phyloP scores from a whole-genome alignment of 164 flowering plant species.

The Vitis labrusca region DNA sequence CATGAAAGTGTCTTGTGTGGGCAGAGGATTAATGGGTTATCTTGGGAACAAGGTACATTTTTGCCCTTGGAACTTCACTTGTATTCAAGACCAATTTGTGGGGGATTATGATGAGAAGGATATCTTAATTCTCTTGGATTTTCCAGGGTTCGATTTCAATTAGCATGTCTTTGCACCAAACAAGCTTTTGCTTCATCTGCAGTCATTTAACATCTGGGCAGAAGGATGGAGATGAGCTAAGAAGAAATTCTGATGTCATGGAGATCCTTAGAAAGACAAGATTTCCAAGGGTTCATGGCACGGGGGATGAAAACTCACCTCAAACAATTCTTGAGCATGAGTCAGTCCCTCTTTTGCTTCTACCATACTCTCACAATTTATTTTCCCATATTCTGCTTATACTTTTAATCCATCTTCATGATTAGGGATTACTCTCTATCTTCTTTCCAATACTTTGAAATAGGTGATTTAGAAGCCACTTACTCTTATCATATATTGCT shows the following conservation, averaged over 20 bases:
- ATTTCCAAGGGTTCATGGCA: slow-evolving; percentile 84
- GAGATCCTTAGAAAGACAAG: slow-evolving; percentile 96
- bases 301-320: slow-evolving; percentile 75
- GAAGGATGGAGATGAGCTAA: slow-evolving; percentile 95
- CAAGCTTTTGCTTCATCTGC: slow-evolving; percentile 96
- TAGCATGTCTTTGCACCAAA: slow-evolving; percentile 97
- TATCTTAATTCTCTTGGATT: slow-evolving; percentile 17
- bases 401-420: not conserved
- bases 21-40: slow-evolving; percentile 83
- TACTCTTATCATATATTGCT: not conserved
- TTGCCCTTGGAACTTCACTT: not conserved
- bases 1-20: slow-evolving; percentile 81
- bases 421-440: not conserved
- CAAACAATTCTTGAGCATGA: slow-evolving; percentile 92
- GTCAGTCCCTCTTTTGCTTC: slow-evolving; percentile 37
- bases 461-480: not conserved
- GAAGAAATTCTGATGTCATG: slow-evolving; percentile 96
- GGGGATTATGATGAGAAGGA: not conserved
- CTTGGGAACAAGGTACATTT: slow-evolving; percentile 75
- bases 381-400: not conserved
- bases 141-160: slow-evolving; percentile 97
- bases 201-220: slow-evolving; percentile 97
- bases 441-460: not conserved
- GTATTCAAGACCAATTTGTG: not conserved
- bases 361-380: not conserved